phyloP scores from a whole-genome alignment of 192 early-diverging fungal species.

The Blastocladiella britannica region DNA sequence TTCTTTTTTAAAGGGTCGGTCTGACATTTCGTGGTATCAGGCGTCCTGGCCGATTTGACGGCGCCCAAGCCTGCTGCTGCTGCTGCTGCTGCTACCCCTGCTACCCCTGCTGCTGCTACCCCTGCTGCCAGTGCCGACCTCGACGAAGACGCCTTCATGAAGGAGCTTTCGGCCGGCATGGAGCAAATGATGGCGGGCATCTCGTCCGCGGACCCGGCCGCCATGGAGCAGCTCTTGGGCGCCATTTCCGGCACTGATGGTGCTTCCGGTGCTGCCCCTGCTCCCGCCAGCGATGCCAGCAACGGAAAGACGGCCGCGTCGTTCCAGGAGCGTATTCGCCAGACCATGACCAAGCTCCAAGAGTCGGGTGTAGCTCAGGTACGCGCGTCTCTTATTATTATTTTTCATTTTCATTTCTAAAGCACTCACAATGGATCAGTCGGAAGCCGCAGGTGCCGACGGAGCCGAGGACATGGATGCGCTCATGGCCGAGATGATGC shows the following conservation, averaged over 20 bases:
- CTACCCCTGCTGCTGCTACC: too few species aligned
- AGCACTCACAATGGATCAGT: neutral
- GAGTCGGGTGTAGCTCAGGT: constrained; percentile 65
- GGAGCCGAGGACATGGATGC: constrained; percentile 20
- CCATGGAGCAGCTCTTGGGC: constrained; percentile 36
- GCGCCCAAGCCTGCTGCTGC: too few species aligned
- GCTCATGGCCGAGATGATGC: constrained; percentile 55
- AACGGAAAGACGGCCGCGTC: constrained; percentile 10
- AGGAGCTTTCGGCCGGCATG: constrained; percentile 60
- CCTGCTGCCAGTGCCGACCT: too few species aligned
- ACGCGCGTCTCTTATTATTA: constrained; percentile 9
- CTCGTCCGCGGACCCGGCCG: constrained; percentile 1
- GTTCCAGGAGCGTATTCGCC: constrained; percentile 75
- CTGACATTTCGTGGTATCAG: too few species aligned
- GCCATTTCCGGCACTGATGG: constrained; percentile 17
- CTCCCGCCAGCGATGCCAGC: constrained; percentile 1
- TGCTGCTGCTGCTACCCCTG: too few species aligned
- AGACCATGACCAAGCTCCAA: constrained; percentile 76
- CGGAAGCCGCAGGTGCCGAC: constrained; percentile 13
- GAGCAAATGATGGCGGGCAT: constrained; percentile 32
- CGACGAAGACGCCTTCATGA: constrained; percentile 49
- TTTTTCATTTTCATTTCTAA: neutral
- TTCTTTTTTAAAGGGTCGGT: too few species aligned
- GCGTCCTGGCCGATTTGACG: too few species aligned
- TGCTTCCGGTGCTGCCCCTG: constrained; percentile 3